These are phyloP conservation scores for Xylaria curta DNA, from an alignment of 495 filamentous ascomycete genomes.

Conservation along the genomic window DNA sequence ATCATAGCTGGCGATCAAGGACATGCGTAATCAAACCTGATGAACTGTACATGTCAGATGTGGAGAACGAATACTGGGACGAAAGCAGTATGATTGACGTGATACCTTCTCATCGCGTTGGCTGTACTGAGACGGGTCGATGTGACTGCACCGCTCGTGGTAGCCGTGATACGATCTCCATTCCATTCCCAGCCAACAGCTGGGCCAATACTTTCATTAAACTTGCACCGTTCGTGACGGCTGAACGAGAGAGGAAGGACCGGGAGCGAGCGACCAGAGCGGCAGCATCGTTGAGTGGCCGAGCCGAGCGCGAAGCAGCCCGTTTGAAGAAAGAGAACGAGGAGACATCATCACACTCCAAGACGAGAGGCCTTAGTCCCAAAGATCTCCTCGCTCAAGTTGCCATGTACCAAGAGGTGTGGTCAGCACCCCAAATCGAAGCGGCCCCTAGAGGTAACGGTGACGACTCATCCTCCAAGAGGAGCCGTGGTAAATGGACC, in stretches of 20 bases:
- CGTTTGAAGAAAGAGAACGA: conserved; percentile 42
- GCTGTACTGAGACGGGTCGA: conserved; percentile 43
- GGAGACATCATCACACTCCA: conserved; percentile 26
- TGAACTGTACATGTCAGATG: conserved; percentile 51
- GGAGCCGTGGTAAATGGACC: conserved; percentile 44
- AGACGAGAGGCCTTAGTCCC: conserved; percentile 41
- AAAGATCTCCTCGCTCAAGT: conserved; percentile 54
- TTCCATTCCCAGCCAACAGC: conserved; percentile 57
- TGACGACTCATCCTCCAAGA: conserved; percentile 21
- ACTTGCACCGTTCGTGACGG: conserved; percentile 49
- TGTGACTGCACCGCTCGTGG: conserved; percentile 43
- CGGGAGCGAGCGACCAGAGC: conserved; percentile 31
- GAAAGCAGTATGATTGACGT: conserved; percentile 40
- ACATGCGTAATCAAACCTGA: conserved; percentile 56
- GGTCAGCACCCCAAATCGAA: conserved; percentile 47
- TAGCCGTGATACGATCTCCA: conserved; percentile 43
- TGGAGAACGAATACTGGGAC: conserved; percentile 42
- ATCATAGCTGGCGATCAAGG: conserved; percentile 56
- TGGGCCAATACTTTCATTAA: conserved; percentile 57
- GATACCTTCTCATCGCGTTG: conserved; percentile 46
- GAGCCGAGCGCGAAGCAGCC: conserved; percentile 38
- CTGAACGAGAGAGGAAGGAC: conserved; percentile 40
- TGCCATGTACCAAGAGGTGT: conserved; percentile 60
- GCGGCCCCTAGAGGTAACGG: conserved; percentile 8
- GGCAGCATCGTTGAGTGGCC: conserved; percentile 32